These are phyloP conservation scores for Fusarium tricinctum DNA, from an alignment of 2,329 filamentous ascomycete species.

Conservation along the genomic window DNA sequence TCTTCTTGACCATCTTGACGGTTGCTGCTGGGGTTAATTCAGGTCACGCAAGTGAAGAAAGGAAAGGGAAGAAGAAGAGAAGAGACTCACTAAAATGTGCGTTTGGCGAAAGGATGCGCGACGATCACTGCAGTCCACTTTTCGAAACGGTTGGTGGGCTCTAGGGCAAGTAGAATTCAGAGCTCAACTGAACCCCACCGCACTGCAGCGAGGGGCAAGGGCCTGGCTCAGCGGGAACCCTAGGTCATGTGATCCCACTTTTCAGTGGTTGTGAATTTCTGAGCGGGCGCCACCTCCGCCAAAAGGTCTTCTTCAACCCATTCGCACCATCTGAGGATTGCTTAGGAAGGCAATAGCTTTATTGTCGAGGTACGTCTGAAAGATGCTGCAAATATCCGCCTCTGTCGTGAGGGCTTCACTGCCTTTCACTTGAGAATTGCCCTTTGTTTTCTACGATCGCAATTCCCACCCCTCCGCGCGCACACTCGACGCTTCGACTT, in stretches of 20 bases:
- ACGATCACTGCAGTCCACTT: constrained; percentile 42
- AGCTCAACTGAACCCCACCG: neutral
- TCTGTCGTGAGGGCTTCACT: constrained; percentile 51
- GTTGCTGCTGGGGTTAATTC: constrained; percentile 61
- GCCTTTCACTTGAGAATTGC: constrained; percentile 52
- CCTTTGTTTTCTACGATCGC: constrained; percentile 23
- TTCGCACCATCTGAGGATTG: constrained; percentile 69
- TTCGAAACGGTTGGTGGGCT: constrained; percentile 28
- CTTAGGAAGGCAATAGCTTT: constrained; percentile 72
- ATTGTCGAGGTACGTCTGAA: constrained; percentile 75
- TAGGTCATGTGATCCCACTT: constrained; percentile 52
- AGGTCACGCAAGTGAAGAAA: constrained; percentile 50
- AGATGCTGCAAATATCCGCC: constrained; percentile 60
- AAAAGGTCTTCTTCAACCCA: constrained; percentile 51
- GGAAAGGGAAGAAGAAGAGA: constrained; percentile 37
- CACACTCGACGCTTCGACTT: constrained; percentile 32
- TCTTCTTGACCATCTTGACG: constrained; percentile 80
- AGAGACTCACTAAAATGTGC: constrained; percentile 53
- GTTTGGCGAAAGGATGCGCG: constrained; percentile 49
- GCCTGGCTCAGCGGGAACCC: constrained; percentile 43
- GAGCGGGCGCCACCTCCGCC: constrained; percentile 51
- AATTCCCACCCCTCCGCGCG: constrained; percentile 26
- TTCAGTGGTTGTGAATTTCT: constrained; percentile 47
- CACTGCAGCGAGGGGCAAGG: constrained; percentile 28
- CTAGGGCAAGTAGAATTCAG: constrained; percentile 40